Evolutionary conservation across 805 yeast species (phyloP), one percentile per base, ranked within the genome.

Genomic region (Candida sphagnicola): DNA sequence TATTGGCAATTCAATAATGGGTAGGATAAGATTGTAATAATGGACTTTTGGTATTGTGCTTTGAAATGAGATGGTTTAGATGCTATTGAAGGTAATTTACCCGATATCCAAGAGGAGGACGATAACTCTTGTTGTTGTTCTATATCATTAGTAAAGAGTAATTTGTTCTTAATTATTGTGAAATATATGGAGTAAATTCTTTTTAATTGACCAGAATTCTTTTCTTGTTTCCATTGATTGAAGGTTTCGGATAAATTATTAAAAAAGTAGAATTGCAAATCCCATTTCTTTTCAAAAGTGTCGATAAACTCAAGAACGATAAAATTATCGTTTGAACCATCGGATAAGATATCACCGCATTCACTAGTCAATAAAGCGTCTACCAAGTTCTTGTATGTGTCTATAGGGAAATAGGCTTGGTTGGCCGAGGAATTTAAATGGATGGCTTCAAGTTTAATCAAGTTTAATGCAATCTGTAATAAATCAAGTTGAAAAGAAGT

Each of bases 221-320:
- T 50, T 3, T 34, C 28, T 6, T 37, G 38, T 25, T 57, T 52
- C 41, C 55, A 48, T 10, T 56, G 61, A 13, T 44, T 38, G 1
- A 59, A 34, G 2, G 51, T 40, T 3, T 56, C 53, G 26, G 42
- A 48, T 16, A 79, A 56, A 47, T 74, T 80, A 28, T 70, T 64
- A 53, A 82, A 78, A 47, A 86, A 82, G 53, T 81, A 85, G 54
- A 69, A 87, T 49, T 89, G 86, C 41, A 91, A 61, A 56, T 91
- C 99, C 68, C 85, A 85, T 57, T 74, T 77, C 48, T 70, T 70
- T 21, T 53, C 51, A 51, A 81, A 81, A 18, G 64, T 65, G 16
- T 72, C 78, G 19, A 69, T 50, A 51, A 85, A 85, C 53, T 83
- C 87, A 35, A 68, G 56, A 12, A 78, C 42, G 10, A 74, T 55